A percentile compares a stretch with the other conserved stretches of the same genome.
phyloP scores from a whole-genome alignment of 768 basidiomycete species.

The Tricholoma furcatifolium region DNA sequence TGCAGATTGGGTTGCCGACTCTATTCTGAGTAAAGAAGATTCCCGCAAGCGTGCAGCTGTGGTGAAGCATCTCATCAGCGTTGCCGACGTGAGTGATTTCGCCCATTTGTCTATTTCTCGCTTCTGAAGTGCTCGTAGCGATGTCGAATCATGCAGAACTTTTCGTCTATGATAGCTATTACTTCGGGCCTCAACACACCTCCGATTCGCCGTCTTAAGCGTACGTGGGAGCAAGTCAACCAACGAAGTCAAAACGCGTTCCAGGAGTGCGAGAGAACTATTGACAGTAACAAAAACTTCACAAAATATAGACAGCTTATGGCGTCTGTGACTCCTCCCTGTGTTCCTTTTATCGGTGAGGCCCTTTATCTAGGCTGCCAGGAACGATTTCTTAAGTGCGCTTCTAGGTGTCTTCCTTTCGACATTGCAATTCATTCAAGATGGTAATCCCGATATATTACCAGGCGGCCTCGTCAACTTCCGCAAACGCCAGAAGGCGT shows the following conservation, averaged over 20 bases:
- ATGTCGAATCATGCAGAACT: slow-evolving; percentile 87
- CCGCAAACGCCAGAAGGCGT: slow-evolving; percentile 90
- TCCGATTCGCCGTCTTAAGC: slow-evolving; percentile 87
- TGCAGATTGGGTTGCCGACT: slow-evolving; percentile 89
- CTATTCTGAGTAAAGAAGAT: slow-evolving; percentile 79
- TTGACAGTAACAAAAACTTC: slow-evolving; percentile 94
- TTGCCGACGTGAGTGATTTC: slow-evolving; percentile 76
- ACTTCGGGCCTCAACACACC: slow-evolving; percentile 93
- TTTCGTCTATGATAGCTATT: slow-evolving; percentile 95
- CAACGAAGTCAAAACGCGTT: slow-evolving; percentile 73
- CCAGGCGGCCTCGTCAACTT: slow-evolving; percentile 87
- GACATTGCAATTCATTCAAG: slow-evolving; percentile 96
- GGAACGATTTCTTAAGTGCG: slow-evolving; percentile 5
- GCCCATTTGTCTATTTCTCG: not conserved
- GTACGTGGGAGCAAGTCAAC: slow-evolving; percentile 90
- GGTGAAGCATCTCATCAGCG: slow-evolving; percentile 87
- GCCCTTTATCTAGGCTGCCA: not conserved
- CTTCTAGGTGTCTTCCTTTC: slow-evolving; percentile 89
- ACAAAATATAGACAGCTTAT: slow-evolving; percentile 86
- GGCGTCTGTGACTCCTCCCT: slow-evolving; percentile 83
- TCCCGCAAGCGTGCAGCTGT: slow-evolving; percentile 76
- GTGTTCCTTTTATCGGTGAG: slow-evolving; percentile 95
- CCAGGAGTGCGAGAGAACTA: slow-evolving; percentile 80
- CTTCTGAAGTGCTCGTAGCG: slow-evolving; percentile 48
- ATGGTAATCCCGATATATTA: slow-evolving; percentile 87